Percentiles rank a stretch among this genome's conserved stretches.
Evolutionary conservation across 495 filamentous ascomycete species (phyloP).

Genomic region (Bryoglossum gracile): DNA sequence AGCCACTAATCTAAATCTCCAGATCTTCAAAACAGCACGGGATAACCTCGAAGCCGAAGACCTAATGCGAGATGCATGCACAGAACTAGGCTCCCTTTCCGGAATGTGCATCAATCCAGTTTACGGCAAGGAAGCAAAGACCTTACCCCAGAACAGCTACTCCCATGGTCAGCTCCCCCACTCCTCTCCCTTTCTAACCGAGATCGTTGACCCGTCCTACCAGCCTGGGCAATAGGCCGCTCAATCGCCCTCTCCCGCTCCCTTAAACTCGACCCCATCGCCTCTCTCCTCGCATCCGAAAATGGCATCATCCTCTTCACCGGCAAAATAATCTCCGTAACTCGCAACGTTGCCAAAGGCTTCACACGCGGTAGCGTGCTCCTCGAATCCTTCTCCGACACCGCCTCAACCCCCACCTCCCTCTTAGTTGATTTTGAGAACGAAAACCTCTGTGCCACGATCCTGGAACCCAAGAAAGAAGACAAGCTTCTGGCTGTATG

Average conservation of each 20-base stretch:
- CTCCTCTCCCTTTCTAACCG: background rate
- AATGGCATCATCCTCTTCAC: conserved; percentile 24
- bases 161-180: conserved; percentile 15
- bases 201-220: background rate
- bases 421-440: conserved; percentile 26
- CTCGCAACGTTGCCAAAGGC: conserved; percentile 17
- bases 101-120: conserved; percentile 27
- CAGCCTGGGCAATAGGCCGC: conserved; percentile 40
- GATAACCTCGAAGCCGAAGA: conserved; percentile 20
- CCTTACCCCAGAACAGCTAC: conserved; percentile 17
- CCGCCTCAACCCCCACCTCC: background rate
- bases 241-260: conserved; percentile 35
- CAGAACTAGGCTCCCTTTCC: conserved; percentile 19
- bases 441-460: conserved; percentile 24
- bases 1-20: background rate
- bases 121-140: conserved; percentile 17
- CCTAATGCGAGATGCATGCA: conserved; percentile 20
- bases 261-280: conserved; percentile 34
- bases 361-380: conserved; percentile 22
- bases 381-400: conserved; percentile 9
- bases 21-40: conserved; percentile 26
- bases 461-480: conserved; percentile 18
- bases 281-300: conserved; percentile 36
- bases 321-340: conserved; percentile 24
- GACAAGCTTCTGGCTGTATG: conserved; percentile 47